Base-by-base conservation (phyloP, 768 basidiomycete species). In the Leccinum variicolor region DNA sequence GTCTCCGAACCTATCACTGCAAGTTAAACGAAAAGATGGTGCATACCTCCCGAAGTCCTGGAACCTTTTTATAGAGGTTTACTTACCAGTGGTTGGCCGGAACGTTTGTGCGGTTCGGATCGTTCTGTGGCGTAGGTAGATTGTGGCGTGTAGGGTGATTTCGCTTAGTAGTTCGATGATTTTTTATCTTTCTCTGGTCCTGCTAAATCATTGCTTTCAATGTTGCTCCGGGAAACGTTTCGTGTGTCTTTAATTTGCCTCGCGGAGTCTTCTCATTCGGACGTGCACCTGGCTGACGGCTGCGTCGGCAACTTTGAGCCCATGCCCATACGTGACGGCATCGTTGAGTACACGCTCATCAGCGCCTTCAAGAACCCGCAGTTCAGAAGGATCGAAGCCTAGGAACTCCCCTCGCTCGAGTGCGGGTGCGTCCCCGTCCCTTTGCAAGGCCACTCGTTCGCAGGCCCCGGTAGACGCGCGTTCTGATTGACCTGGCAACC, bases 361-460 rank as follows among this genome's bases (percentile, higher is more conserved):
- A 94, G 94, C 67, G 94, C 94, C 17, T 87, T 97, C 73, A 81
- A 86, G 66, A 96, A 99, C 72, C 78, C 81, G 56, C 82, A 96
- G 47, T 98, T 99, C 79, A 80, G 79, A 64, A 84, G 81, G 74
- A 91, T 99, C 66, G 81, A 86, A 56, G 76, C 80, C 64, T 72
- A 25, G 25, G 4, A 25, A 25, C 25, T 25, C 25, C 25, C 25
- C 25, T 25, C 25, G 25, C 25, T 25, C 25, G 25, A 25, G 25
- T 25, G 25, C 3, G 25, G 25, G 25, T 25, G 25, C 70, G 90
- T 79, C 10, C 29, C 29, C 29, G 25, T 47, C 29, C 11, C 26
- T 11, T 3, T 17, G 19, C 29, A 29, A 15, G 6, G 36, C 17
- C 36, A 5, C n/a, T 41, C 39, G 39, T 41, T 41, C 39, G n/a